Conservation (phyloP, 257 asterid species). For the Solanum lycopersicoides region DNA sequence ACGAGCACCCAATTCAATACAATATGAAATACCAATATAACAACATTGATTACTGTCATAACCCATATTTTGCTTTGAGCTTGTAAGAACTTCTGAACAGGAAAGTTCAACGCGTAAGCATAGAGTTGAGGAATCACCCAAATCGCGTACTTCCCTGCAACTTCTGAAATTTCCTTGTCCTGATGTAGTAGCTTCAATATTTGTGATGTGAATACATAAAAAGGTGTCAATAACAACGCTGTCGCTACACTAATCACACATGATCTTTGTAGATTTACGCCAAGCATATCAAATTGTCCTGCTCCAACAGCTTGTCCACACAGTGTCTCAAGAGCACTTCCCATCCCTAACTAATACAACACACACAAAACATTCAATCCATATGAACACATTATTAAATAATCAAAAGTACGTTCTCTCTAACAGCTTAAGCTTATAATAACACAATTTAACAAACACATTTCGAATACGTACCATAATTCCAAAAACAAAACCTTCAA, state of each 20-base stretch:
- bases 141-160: conserved; percentile 54
- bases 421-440: not conserved
- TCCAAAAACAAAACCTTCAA: conserved; percentile 79
- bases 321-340: conserved; percentile 87
- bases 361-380: not conserved
- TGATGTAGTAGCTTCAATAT: conserved; percentile 41
- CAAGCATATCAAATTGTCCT: conserved; percentile 51
- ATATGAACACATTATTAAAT: not conserved
- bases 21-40: conserved; percentile 44
- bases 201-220: conserved; percentile 50
- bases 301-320: conserved; percentile 93
- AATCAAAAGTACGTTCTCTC: not conserved
- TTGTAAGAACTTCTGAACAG: conserved; percentile 72
- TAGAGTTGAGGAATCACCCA: conserved; percentile 76
- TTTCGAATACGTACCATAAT: conserved; percentile 34
- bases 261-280: conserved; percentile 68
- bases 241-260: conserved; percentile 49
- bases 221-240: conserved; percentile 37
- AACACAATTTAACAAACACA: not conserved
- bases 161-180: conserved; percentile 25
- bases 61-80: conserved; percentile 87
- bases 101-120: conserved; percentile 72
- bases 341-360: conserved; percentile 74
- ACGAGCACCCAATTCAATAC: conserved; percentile 65
- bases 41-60: conserved; percentile 47